These are phyloP conservation scores for Casaregolazyma lundiana DNA, from an alignment of 1,139 yeast species.

Conservation along the genomic window DNA sequence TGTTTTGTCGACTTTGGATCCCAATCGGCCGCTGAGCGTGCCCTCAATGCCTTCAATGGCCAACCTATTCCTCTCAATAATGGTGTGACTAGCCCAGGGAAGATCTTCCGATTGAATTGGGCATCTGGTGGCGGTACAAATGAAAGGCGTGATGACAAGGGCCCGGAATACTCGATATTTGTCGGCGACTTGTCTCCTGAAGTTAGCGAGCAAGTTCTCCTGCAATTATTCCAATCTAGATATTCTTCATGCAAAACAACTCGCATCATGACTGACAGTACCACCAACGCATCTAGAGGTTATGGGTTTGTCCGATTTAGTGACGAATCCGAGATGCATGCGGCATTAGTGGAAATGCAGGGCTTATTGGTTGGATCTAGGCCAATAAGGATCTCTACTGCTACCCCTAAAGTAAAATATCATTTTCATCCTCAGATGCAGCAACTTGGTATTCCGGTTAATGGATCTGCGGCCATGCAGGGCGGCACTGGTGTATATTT, in stretches of 20 bases:
- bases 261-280: slow-evolving; percentile 79
- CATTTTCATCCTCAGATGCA: slow-evolving; percentile 11
- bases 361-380: slow-evolving; percentile 71
- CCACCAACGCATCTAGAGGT: slow-evolving; percentile 72
- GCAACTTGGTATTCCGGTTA: slow-evolving; percentile 15
- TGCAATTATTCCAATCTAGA: slow-evolving; percentile 63
- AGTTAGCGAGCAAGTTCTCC: slow-evolving; percentile 66
- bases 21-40: slow-evolving; percentile 64
- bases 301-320: slow-evolving; percentile 89
- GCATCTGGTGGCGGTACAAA: slow-evolving; percentile 67
- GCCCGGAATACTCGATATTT: slow-evolving; percentile 66
- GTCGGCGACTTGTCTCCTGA: slow-evolving; percentile 82
- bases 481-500: slow-evolving; percentile 12
- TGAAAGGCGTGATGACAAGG: slow-evolving; percentile 33
- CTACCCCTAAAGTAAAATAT: slow-evolving; percentile 56
- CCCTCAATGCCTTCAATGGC: slow-evolving; percentile 62
- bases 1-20: slow-evolving; percentile 80
- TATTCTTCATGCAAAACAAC: slow-evolving; percentile 79
- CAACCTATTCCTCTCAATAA: slow-evolving; percentile 54
- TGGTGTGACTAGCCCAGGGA: slow-evolving; percentile 29
- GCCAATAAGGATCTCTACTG: slow-evolving; percentile 71
- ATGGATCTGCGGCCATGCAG: slow-evolving; percentile 15
- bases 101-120: slow-evolving; percentile 74
- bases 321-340: slow-evolving; percentile 64
- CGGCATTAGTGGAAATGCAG: slow-evolving; percentile 78